These are phyloP conservation scores for Malus hybrid DNA, from an alignment of 331 rosid genomes.

Conservation along the genomic window DNA sequence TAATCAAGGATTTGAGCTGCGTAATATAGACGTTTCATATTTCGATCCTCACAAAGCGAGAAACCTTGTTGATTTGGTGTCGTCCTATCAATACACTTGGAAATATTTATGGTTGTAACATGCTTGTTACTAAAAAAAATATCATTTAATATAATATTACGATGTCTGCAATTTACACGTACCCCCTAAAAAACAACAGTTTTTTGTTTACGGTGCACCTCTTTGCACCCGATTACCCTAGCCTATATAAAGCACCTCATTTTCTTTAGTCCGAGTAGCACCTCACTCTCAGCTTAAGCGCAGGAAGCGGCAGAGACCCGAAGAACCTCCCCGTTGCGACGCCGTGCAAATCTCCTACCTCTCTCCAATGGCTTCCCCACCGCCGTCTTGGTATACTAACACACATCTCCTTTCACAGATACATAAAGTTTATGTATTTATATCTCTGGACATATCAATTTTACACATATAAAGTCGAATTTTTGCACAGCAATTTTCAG, in stretches of 20 bases:
- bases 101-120: too few species aligned
- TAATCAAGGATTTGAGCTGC: too few species aligned
- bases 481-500: background rate
- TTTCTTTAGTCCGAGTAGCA: background rate
- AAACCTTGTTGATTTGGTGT: too few species aligned
- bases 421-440: background rate
- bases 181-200: too few species aligned
- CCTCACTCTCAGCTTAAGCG: background rate
- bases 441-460: background rate
- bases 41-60: too few species aligned
- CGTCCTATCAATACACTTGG: too few species aligned
- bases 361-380: slow-evolving; percentile 14
- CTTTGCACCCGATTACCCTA: background rate
- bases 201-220: background rate
- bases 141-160: too few species aligned
- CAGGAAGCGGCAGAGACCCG: background rate
- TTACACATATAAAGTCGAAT: background rate
- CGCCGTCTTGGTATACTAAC: slow-evolving; percentile 9
- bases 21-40: too few species aligned
- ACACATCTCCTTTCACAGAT: background rate
- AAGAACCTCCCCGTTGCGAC: background rate
- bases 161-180: too few species aligned
- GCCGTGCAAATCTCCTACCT: background rate
- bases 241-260: background rate
- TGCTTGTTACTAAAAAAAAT: too few species aligned